Evolutionary conservation across 2,329 filamentous ascomycete species (phyloP).

Genomic region (Celoporthe dispersa): DNA sequence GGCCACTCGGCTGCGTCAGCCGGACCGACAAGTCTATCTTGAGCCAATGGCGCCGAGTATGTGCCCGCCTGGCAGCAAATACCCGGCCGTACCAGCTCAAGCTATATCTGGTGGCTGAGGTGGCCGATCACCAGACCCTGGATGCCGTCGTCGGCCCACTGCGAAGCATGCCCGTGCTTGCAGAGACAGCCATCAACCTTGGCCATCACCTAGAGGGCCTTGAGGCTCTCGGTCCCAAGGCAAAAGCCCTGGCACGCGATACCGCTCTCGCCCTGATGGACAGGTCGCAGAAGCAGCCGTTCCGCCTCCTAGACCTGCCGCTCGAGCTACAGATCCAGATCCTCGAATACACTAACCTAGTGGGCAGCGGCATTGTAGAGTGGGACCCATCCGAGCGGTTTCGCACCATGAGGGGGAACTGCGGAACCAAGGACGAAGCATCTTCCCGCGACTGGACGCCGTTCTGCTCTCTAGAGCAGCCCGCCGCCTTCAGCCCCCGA

Average conservation of each 20-base stretch:
- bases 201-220: not conserved
- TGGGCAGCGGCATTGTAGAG: not conserved
- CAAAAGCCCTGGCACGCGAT: not conserved
- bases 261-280: not conserved
- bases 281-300: not conserved
- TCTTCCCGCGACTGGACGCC: not conserved
- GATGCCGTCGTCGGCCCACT: not conserved
- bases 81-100: not conserved
- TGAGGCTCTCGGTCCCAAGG: not conserved
- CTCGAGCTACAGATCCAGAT: slow-evolving; percentile 1
- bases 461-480: not conserved
- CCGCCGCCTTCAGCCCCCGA: not conserved
- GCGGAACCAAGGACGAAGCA: not conserved
- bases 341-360: not conserved
- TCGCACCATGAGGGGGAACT: not conserved
- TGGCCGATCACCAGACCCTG: not conserved
- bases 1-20: not conserved
- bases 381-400: slow-evolving; percentile 9
- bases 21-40: slow-evolving; percentile 6
- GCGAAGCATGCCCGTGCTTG: not conserved
- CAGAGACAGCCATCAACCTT: not conserved
- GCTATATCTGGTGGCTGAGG: not conserved
- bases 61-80: not conserved
- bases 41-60: slow-evolving; percentile 1
- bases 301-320: slow-evolving; percentile 6